These are phyloP conservation scores for Sphagnum fallax DNA, from an alignment of 228 moss, liverwort and hornwort species.

Conservation along the genomic window DNA sequence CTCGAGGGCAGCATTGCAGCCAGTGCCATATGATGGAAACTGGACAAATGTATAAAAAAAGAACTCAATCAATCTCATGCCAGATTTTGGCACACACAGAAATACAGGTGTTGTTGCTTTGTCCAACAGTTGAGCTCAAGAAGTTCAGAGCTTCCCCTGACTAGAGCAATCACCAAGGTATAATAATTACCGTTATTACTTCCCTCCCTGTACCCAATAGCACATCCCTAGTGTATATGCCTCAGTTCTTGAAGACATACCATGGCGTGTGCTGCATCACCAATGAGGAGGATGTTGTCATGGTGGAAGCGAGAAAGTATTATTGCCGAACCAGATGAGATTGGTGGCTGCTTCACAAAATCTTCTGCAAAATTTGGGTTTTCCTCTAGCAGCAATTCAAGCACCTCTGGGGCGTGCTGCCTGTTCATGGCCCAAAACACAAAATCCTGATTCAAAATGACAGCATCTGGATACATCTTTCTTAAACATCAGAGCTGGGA, in stretches of 20 bases:
- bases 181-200: too few relatives aligned
- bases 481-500: too few relatives aligned
- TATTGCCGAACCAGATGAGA: slow-evolving; percentile 32
- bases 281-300: slow-evolving; percentile 28
- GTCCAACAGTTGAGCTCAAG: too few relatives aligned
- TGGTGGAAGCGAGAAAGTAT: slow-evolving; percentile 41
- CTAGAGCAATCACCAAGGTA: too few relatives aligned
- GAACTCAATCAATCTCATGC: too few relatives aligned
- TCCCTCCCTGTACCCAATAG: too few relatives aligned
- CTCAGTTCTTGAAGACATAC: slow-evolving; percentile 1
- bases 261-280: slow-evolving; percentile 57
- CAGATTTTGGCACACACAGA: too few relatives aligned
- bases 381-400: slow-evolving; percentile 24
- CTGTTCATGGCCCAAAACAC: slow-evolving; percentile 2
- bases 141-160: too few relatives aligned
- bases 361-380: slow-evolving; percentile 36
- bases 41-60: slow-evolving; percentile 2
- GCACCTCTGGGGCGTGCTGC: slow-evolving; percentile 26
- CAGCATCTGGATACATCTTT: too few relatives aligned
- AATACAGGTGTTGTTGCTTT: too few relatives aligned
- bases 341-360: slow-evolving; percentile 31
- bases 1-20: slow-evolving; percentile 49
- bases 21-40: slow-evolving; percentile 45
- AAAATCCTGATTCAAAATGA: too few relatives aligned
- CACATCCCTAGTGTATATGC: too few relatives aligned